Conservation (phyloP, 148 eudicot genomes). For the Rhododendron simsii region DNA sequence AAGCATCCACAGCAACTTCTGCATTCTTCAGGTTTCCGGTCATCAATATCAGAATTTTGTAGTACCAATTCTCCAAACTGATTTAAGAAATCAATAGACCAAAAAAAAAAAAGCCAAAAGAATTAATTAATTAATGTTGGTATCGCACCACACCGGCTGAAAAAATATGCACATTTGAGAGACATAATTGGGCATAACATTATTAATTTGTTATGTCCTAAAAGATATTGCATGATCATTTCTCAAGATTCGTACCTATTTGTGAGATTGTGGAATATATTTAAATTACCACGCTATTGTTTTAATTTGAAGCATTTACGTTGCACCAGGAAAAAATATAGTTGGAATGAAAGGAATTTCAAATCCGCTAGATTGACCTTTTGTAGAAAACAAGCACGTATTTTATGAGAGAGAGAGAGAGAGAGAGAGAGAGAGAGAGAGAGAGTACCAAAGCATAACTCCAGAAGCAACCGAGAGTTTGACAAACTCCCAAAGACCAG, state of each 20-base stretch:
- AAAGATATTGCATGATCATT: too few species aligned
- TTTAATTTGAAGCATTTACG: too few species aligned
- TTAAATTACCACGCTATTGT: too few species aligned
- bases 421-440: neutral
- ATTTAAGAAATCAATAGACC: neutral
- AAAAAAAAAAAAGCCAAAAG: neutral
- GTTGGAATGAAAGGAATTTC: too few species aligned
- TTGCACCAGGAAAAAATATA: too few species aligned
- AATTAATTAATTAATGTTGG: neutral
- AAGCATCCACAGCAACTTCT: conserved; percentile 51
- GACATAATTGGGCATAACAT: neutral
- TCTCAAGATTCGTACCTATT: too few species aligned
- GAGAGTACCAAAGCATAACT: conserved; percentile 45
- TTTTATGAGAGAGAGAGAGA: neutral
- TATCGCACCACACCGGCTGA: too few species aligned
- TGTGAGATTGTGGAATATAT: too few species aligned
- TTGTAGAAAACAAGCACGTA: too few species aligned
- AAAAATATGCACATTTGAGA: neutral
- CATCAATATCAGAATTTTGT: conserved; percentile 46
- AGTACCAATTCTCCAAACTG: conserved; percentile 74
- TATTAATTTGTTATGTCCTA: too few species aligned
- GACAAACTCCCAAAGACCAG: conserved; percentile 48
- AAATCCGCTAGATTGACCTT: too few species aligned
- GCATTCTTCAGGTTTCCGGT: conserved; percentile 59
- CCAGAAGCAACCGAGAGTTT: conserved; percentile 52